Base-by-base conservation (phyloP, 257 asterid genomes). In the Solanum peruvianum region DNA sequence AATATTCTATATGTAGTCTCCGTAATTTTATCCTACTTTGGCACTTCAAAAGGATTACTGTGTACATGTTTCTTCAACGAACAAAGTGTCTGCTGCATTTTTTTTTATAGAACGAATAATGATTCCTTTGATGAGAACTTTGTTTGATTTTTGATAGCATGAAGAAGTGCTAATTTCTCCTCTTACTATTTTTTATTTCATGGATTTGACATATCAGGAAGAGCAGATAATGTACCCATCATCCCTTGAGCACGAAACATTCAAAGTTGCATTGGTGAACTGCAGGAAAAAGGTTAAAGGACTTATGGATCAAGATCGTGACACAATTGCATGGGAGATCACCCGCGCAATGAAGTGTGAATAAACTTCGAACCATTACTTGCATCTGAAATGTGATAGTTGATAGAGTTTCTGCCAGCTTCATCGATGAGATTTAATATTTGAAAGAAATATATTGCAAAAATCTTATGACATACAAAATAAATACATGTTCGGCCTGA, bases 161-260 rank as follows among this genome's bases (percentile, higher is more conserved):
- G 47, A 18, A 39, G 37, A 71, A 71, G 52, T 71, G 44, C 42
- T 71, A 62, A 49, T 25, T 85, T 75, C 72, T 39, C 75, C 21
- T 25, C 45, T 21, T n/a, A 6, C 5, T 14, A 78, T 42, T 45
- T 13, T 13, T 25, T 21, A 14, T 87, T 27, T 39, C 21, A 85
- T 76, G 56, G 86, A 71, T 45, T 41, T 60, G 42, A 72, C 76
- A 82, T 42, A 42, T 52, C 92, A 96, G 98, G 99, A 96, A 90
- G 98, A 96, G 85, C 99, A 96, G 86, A 89, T 95, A 13, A 95
- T 96, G 94, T 95, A 95, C 82, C 98, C 98, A 23, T 90, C 94
- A 31, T 91, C 98, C 20, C 94, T 96, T 11, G 95, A 91, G 93
- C 95, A 88, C 16, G 98, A 95, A 89, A 93, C 92, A 80, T 95